Percentiles rank a stretch among this genome's conserved stretches.
phyloP scores from a whole-genome alignment of 306 rosid species.

The Cucurbita argyrosperma region DNA sequence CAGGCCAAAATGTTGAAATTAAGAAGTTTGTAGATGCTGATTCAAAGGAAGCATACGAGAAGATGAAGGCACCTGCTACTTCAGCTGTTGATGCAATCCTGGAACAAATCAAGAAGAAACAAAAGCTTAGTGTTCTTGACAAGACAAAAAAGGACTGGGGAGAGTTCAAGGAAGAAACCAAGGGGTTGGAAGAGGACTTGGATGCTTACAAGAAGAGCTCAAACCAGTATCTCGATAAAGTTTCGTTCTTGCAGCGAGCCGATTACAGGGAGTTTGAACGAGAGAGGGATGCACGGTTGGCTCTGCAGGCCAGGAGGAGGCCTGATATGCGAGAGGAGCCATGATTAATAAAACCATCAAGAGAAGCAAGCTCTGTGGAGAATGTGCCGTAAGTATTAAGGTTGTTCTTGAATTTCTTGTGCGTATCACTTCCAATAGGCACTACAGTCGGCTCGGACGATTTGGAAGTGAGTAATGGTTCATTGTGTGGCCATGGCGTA shows the following conservation, averaged over 20 bases:
- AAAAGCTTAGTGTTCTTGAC: slow-evolving; percentile 88
- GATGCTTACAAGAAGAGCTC: slow-evolving; percentile 98
- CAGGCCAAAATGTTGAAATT: slow-evolving; percentile 79
- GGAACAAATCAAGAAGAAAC: slow-evolving; percentile 92
- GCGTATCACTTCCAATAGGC: not conserved
- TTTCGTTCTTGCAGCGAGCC: slow-evolving; percentile 81
- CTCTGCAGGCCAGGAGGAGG: slow-evolving; percentile 63
- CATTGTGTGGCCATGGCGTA: no score
- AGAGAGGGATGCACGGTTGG: slow-evolving; percentile 85
- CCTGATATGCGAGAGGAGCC: slow-evolving; percentile 73
- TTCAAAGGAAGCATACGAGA: slow-evolving; percentile 77
- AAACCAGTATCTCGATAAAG: slow-evolving; percentile 79
- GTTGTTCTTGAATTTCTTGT: not conserved
- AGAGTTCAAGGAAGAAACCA: slow-evolving; percentile 80
- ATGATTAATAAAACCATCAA: slow-evolving; percentile 7
- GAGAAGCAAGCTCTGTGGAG: not conserved
- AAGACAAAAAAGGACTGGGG: slow-evolving; percentile 97
- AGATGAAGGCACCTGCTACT: slow-evolving; percentile 46
- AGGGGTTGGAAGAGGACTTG: slow-evolving; percentile 66
- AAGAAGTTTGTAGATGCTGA: slow-evolving; percentile 74
- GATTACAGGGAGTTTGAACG: slow-evolving; percentile 94
- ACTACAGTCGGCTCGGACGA: not conserved
- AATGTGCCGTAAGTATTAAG: not conserved
- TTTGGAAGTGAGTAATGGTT: no score
- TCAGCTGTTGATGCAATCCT: slow-evolving; percentile 80